Percentiles rank a stretch among this genome's conserved stretches.
phyloP scores from a whole-genome alignment of 495 filamentous ascomycete genomes.

The Diplogelasinospora grovesii region DNA sequence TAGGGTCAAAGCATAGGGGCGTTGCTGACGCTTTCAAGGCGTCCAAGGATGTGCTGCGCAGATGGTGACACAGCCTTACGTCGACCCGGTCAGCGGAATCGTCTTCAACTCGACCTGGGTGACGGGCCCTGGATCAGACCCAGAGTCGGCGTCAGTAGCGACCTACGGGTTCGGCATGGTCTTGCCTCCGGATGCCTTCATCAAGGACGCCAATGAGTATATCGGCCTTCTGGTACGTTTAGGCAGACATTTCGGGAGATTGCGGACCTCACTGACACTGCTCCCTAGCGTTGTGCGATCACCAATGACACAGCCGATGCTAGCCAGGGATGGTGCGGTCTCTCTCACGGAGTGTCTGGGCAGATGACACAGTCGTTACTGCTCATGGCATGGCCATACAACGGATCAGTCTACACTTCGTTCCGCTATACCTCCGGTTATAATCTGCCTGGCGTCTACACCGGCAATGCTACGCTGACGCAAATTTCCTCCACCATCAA shows the following conservation, averaged over 20 bases:
- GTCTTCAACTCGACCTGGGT: conserved; percentile 38
- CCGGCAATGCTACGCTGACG: conserved; percentile 50
- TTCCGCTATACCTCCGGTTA: conserved; percentile 55
- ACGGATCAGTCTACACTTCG: conserved; percentile 44
- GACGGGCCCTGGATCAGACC: conserved; percentile 10
- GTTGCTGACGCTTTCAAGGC: conserved; percentile 15
- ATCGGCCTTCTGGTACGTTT: conserved; percentile 46
- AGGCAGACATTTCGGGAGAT: conserved; percentile 14
- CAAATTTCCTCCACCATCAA: conserved; percentile 53
- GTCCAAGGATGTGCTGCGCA: conserved; percentile 21
- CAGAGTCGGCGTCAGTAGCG: conserved; percentile 12
- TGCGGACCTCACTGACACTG: neutral
- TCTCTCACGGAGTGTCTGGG: conserved; percentile 44
- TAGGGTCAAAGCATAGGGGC: too few species aligned
- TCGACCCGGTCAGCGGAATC: conserved; percentile 36
- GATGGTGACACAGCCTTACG: conserved; percentile 23
- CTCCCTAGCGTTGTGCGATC: conserved; percentile 23
- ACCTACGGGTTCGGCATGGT: conserved; percentile 48
- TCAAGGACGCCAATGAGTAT: conserved; percentile 49
- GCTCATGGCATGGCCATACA: conserved; percentile 50
- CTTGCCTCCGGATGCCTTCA: conserved; percentile 46
- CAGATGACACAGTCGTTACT: conserved; percentile 54
- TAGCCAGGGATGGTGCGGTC: conserved; percentile 48
- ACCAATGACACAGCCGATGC: conserved; percentile 13
- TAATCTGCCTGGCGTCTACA: conserved; percentile 49